These are phyloP conservation scores for Populus trichocarpa DNA, from an alignment of 441 rosid genomes.

Conservation along the genomic window DNA sequence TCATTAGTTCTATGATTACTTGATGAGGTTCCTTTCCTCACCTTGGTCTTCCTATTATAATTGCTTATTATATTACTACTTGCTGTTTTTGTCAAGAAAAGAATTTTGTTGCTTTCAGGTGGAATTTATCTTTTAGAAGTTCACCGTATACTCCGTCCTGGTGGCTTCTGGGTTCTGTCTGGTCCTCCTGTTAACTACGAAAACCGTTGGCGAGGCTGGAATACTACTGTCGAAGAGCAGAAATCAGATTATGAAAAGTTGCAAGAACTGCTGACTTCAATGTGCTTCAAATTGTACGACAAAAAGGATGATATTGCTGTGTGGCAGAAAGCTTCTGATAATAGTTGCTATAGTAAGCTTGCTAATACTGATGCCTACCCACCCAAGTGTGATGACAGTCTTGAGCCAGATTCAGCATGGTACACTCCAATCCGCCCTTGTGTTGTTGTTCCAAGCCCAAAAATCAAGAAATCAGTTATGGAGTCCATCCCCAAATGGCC, in stretches of 20 bases:
- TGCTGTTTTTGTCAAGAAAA: constrained; percentile 1
- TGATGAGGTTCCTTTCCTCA: neutral
- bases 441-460: constrained; percentile 71
- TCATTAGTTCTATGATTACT: neutral
- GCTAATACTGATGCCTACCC: constrained; percentile 70
- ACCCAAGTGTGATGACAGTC: constrained; percentile 87
- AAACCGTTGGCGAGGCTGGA: constrained; percentile 94
- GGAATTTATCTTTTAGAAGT: constrained; percentile 89
- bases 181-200: constrained; percentile 99
- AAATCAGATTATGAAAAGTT: constrained; percentile 78
- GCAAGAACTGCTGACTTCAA: constrained; percentile 66
- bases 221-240: constrained; percentile 90
- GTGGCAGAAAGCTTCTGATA: constrained; percentile 81
- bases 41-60: neutral
- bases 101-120: constrained; percentile 42
- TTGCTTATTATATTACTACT: neutral
- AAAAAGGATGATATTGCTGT: constrained; percentile 93
- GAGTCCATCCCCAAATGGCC: constrained; percentile 81
- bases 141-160: constrained; percentile 91
- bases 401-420: constrained; percentile 98
- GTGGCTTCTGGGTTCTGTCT: constrained; percentile 98
- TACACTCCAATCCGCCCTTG: constrained; percentile 91
- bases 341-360: constrained; percentile 60
- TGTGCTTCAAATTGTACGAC: constrained; percentile 88
- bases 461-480: constrained; percentile 57